phyloP scores from a whole-genome alignment of 257 asterid species.

The Solanum tarapatanum region DNA sequence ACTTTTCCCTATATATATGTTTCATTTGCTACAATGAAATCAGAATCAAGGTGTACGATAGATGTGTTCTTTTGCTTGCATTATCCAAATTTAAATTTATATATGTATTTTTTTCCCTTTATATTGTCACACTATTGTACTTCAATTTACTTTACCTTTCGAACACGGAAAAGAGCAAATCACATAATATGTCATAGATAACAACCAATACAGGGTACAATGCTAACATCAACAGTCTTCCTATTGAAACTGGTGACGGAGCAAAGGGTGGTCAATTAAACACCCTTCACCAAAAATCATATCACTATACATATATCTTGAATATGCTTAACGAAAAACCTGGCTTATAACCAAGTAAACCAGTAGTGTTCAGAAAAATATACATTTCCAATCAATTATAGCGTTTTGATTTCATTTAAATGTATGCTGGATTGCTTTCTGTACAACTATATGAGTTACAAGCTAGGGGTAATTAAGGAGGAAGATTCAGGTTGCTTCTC shows the following conservation, averaged over 20 bases:
- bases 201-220: background rate
- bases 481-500: constrained; percentile 43
- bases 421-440: background rate
- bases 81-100: background rate
- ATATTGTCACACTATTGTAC: background rate
- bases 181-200: background rate
- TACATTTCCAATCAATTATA: background rate
- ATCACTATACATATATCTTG: background rate
- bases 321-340: background rate
- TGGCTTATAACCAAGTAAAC: background rate
- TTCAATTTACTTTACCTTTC: background rate
- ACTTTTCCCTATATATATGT: background rate
- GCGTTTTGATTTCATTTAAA: background rate
- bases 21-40: background rate
- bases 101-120: background rate
- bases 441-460: constrained; percentile 17
- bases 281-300: background rate
- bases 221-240: background rate
- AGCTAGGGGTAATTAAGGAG: constrained; percentile 41
- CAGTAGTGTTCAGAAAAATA: background rate
- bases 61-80: background rate
- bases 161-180: background rate
- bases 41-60: background rate
- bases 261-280: background rate
- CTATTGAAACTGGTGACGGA: background rate